A percentile compares a stretch with the other conserved stretches of the same genome.
Evolutionary conservation across 176 grass and related monocot genomes (phyloP).

Genomic region (Echinochloa phyllopogon): DNA sequence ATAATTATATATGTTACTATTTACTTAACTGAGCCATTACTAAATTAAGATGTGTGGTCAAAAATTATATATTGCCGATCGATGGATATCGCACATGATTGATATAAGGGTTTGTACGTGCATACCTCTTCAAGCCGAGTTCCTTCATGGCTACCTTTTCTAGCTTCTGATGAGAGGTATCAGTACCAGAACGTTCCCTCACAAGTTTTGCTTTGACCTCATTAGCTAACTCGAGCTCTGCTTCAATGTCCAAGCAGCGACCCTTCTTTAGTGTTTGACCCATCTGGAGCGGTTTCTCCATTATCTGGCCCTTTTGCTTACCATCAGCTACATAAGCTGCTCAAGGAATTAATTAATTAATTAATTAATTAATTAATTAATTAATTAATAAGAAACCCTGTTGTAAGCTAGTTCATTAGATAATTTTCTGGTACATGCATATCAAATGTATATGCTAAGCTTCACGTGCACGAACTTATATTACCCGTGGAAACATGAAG

Average conservation of each 20-base stretch:
- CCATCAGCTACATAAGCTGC: conserved; percentile 69
- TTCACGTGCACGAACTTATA: neutral
- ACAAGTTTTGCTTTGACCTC: conserved; percentile 39
- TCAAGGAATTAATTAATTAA: neutral
- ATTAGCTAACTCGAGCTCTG: conserved; percentile 52
- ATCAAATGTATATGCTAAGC: no score
- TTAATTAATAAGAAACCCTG: no score
- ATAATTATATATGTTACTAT: neutral
- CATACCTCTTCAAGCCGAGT: conserved; percentile 66
- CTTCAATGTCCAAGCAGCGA: conserved; percentile 58
- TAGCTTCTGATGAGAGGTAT: neutral
- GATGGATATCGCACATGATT: neutral
- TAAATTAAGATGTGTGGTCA: neutral
- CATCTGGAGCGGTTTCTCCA: conserved; percentile 55
- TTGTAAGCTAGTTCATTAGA: no score
- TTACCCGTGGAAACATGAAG: conserved; percentile 75
- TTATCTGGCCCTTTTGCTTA: conserved; percentile 45
- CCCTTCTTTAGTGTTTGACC: conserved; percentile 43
- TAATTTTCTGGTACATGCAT: no score
- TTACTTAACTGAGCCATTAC: neutral
- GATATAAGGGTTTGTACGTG: neutral
- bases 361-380: no score
- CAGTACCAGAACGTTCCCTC: neutral
- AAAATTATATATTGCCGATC: neutral
- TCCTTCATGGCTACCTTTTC: conserved; percentile 62